Conservation (phyloP, 164 flowering plant species). For the Tinospora cordifolia region DNA sequence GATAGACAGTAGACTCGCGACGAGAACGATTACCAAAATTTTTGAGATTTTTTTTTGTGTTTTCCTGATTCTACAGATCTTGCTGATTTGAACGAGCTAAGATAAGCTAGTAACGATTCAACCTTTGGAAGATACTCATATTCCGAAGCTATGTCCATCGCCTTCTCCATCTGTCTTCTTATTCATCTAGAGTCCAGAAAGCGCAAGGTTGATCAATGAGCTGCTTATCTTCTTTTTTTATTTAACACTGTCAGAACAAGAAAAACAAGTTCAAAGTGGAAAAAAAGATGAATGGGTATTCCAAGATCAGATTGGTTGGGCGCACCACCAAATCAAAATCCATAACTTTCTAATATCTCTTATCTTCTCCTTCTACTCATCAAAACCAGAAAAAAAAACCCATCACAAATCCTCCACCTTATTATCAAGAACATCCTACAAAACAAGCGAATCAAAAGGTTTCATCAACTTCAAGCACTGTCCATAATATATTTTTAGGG, state of each 20-base stretch:
- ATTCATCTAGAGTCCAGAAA: too few relatives aligned
- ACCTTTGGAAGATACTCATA: too few relatives aligned
- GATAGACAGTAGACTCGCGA: too few relatives aligned
- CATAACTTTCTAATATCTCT: slow-evolving; percentile 38
- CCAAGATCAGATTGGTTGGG: slow-evolving; percentile 29
- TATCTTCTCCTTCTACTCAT: slow-evolving; percentile 16
- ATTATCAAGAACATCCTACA: slow-evolving; percentile 8
- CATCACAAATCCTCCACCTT: slow-evolving; percentile 3
- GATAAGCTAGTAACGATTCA: too few relatives aligned
- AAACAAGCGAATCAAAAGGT: neutral
- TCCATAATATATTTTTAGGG: slow-evolving; percentile 7
- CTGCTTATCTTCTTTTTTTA: neutral
- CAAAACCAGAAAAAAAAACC: slow-evolving; percentile 13
- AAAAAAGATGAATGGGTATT: slow-evolving; percentile 37
- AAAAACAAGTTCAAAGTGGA: neutral
- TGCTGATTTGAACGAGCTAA: too few relatives aligned
- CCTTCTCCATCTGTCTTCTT: too few relatives aligned
- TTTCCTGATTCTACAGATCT: too few relatives aligned
- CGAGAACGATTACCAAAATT: too few relatives aligned
- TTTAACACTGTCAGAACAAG: neutral
- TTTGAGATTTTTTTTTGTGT: too few relatives aligned
- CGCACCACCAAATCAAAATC: slow-evolving; percentile 33
- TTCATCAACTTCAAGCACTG: slow-evolving; percentile 3
- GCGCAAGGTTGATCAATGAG: too few relatives aligned
- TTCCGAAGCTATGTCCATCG: too few relatives aligned